Evolutionary conservation across 768 basidiomycete species (phyloP).

Genomic region (Suillus ampliporus): DNA sequence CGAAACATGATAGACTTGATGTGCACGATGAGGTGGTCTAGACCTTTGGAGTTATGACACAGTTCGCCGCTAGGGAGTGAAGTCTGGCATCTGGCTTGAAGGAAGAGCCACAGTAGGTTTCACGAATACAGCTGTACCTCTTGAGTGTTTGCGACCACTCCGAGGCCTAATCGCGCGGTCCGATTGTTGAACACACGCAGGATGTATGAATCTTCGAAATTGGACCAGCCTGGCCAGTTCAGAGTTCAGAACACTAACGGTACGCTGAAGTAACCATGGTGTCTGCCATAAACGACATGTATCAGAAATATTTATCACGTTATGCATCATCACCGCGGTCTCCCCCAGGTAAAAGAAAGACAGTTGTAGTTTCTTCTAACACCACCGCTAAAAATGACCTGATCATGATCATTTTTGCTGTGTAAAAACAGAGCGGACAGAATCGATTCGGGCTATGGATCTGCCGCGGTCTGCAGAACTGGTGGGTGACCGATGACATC

Average conservation of each 20-base stretch:
- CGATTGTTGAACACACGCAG: background rate
- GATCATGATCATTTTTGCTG: background rate
- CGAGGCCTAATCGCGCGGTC: background rate
- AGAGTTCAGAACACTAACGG: no score
- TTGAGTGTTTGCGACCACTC: background rate
- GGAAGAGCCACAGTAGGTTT: no score
- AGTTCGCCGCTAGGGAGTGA: no score
- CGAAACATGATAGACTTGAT: no score
- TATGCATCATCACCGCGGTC: background rate
- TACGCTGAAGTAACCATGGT: background rate
- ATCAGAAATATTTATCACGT: background rate
- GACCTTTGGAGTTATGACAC: no score
- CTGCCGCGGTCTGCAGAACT: background rate
- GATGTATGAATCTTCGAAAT: background rate
- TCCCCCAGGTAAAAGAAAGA: background rate
- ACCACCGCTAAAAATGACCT: background rate
- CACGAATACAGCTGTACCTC: background rate
- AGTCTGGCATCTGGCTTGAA: no score
- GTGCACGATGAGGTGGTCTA: no score
- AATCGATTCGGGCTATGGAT: background rate
- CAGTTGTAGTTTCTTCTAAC: background rate
- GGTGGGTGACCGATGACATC: background rate
- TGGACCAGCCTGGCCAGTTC: no score
- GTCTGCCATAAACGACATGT: no score
- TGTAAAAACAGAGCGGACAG: background rate